Percentiles rank a stretch among this genome's conserved stretches.
These are phyloP conservation scores for Amylostereum chailletii DNA, from an alignment of 1,284 basidiomycete species.

Conservation along the genomic window DNA sequence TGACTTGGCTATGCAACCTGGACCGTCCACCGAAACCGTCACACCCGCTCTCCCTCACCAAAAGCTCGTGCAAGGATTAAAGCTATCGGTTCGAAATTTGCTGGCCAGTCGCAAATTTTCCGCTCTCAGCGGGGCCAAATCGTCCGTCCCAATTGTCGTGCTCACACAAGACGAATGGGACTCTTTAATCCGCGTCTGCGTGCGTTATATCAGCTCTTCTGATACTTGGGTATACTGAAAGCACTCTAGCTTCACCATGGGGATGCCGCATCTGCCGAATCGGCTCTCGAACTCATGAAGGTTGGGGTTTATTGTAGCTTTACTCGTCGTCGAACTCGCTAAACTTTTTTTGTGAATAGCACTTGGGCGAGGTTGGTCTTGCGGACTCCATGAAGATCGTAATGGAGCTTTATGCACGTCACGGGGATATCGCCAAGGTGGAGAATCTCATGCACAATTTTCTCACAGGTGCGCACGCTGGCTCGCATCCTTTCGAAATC, in stretches of 20 bases:
- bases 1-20: no score
- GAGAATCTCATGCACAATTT: conserved; percentile 38
- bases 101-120: no score
- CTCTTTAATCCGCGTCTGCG: conserved; percentile 33
- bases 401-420: conserved; percentile 38
- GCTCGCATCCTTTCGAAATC: not conserved
- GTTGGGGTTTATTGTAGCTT: conserved; percentile 23
- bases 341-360: conserved; percentile 26
- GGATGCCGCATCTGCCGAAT: conserved; percentile 26
- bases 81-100: no score
- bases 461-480: conserved; percentile 28
- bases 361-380: conserved; percentile 19
- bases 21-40: no score
- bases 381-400: conserved; percentile 34
- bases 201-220: conserved; percentile 12
- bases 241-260: conserved; percentile 19
- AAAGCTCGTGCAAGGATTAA: no score
- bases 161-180: conserved; percentile 34
- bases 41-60: no score
- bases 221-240: no score
- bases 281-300: conserved; percentile 37
- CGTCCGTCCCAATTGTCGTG: no score
- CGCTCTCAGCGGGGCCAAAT: no score
- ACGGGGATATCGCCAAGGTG: conserved; percentile 34
- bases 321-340: not conserved